Conservation (phyloP, 352 stramenopile genomes). For the Phytophthora foliorum region DNA sequence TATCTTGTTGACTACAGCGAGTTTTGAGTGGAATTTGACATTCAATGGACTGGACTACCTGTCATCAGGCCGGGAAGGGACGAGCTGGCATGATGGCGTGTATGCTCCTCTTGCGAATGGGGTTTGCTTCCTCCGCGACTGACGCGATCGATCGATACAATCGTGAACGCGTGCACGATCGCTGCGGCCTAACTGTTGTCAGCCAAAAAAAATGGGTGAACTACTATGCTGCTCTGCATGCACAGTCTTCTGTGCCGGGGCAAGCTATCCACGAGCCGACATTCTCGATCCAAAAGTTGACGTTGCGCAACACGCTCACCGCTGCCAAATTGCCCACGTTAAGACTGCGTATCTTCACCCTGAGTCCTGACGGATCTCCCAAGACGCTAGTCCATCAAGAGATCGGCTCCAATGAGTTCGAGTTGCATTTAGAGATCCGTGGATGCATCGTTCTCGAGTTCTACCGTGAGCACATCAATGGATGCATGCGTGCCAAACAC, state of each 20-base stretch:
- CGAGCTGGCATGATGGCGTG: conserved; percentile 85
- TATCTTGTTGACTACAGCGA: not conserved
- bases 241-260: conserved; percentile 21
- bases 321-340: conserved; percentile 46
- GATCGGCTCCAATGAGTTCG: conserved; percentile 58
- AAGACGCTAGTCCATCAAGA: conserved; percentile 64
- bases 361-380: conserved; percentile 30
- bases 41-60: not conserved
- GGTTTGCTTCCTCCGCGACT: conserved; percentile 48
- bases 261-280: conserved; percentile 33
- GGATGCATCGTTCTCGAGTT: conserved; percentile 76
- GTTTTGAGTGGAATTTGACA: not conserved
- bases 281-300: conserved; percentile 47
- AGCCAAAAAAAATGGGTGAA: conserved; percentile 81
- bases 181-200: conserved; percentile 66
- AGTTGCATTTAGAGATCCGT: conserved; percentile 51
- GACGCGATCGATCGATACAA: conserved; percentile 79
- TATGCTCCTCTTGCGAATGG: conserved; percentile 77
- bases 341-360: conserved; percentile 58
- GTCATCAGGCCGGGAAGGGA: conserved; percentile 67
- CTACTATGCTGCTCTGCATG: conserved; percentile 58
- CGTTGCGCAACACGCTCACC: conserved; percentile 54
- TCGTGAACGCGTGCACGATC: conserved; percentile 63
- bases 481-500: conserved; percentile 64
- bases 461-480: conserved; percentile 42